Base-by-base conservation (phyloP, 768 basidiomycete genomes). In the Pulveroboletus sp. region DNA sequence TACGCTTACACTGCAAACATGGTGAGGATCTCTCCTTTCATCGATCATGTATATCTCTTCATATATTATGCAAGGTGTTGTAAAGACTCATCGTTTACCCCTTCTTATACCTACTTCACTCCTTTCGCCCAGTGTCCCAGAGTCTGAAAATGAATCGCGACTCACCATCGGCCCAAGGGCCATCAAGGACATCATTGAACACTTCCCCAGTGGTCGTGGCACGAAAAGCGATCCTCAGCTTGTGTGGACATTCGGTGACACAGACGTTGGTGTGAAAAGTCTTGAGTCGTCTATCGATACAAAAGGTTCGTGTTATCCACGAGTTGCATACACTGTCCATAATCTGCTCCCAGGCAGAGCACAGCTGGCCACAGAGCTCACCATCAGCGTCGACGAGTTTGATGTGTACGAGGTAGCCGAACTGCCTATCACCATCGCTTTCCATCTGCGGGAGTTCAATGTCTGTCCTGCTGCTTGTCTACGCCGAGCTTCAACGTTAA, bases 371-470 rank as follows among this genome's bases (percentile, higher is more conserved):
- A 92, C 89, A 1, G 88, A 91, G 64, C 73, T 92, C 42, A 77
- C 77, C 1, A 83, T 93, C 45, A 85, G 83, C 49, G 78, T 78
- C 1, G 86, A 88, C 36, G 91, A 92, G 59, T 93, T 93, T 55
- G 89, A 92, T 45, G 69, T 76, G 7, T 93, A 91, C 60, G 79
- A 87, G 40, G 71, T 91, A 10, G 75, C 73, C 57, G 69, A 75
- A 9, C 69, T 78, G 15, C 86, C 90, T 1, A 78, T 78, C 30
- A 82, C 79, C 4, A 78, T 93, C 45, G 82, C 81, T 1, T 90
- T 92, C 57, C 89, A 91, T 67, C 68, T 93, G 27, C 81, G 85
- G 33, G 90, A 93, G 69, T 90, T 93, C 68, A 89, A 83, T 51
- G 90, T 89, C 75, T 39, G 52, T 53, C 38, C 31, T 40, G 37